These are phyloP conservation scores for Sistotremastrum niveocremeum DNA, from an alignment of 768 basidiomycete genomes.

Conservation along the genomic window DNA sequence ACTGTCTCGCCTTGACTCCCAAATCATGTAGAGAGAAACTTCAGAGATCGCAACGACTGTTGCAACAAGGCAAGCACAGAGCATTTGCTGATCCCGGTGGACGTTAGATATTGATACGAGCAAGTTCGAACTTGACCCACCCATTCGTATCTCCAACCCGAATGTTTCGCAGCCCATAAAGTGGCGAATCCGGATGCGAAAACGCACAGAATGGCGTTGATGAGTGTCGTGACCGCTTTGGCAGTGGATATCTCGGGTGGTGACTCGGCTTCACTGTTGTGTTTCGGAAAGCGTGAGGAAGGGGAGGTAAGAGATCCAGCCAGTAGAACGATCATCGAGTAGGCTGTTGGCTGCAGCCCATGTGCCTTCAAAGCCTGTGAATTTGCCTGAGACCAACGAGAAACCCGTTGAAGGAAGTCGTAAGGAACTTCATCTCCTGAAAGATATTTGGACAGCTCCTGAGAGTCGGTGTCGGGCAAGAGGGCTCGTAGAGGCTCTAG, in stretches of 20 bases:
- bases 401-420: slow-evolving; percentile 39
- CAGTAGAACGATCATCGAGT: slow-evolving; percentile 60
- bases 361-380: slow-evolving; percentile 33
- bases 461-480: slow-evolving; percentile 31
- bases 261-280: slow-evolving; percentile 29
- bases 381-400: slow-evolving; percentile 53
- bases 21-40: slow-evolving; percentile 56
- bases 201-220: slow-evolving; percentile 63
- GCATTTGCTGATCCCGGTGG: slow-evolving; percentile 25
- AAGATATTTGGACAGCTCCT: slow-evolving; percentile 19
- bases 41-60: slow-evolving; percentile 61
- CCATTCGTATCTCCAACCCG: slow-evolving; percentile 63
- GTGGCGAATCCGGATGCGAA: slow-evolving; percentile 50
- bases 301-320: slow-evolving; percentile 73
- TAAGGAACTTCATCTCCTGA: slow-evolving; percentile 42
- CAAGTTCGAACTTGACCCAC: slow-evolving; percentile 27
- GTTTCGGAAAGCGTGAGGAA: slow-evolving; percentile 33
- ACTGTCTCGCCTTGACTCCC: slow-evolving; percentile 35
- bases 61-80: slow-evolving; percentile 47
- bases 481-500: slow-evolving; percentile 32
- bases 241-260: slow-evolving; percentile 37
- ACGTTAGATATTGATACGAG: slow-evolving; percentile 1
- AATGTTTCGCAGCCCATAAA: slow-evolving; percentile 58
- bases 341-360: slow-evolving; percentile 37
- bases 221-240: slow-evolving; percentile 51